phyloP scores from a whole-genome alignment of 2,329 filamentous ascomycete species.

The Fusarium zealandicum region DNA sequence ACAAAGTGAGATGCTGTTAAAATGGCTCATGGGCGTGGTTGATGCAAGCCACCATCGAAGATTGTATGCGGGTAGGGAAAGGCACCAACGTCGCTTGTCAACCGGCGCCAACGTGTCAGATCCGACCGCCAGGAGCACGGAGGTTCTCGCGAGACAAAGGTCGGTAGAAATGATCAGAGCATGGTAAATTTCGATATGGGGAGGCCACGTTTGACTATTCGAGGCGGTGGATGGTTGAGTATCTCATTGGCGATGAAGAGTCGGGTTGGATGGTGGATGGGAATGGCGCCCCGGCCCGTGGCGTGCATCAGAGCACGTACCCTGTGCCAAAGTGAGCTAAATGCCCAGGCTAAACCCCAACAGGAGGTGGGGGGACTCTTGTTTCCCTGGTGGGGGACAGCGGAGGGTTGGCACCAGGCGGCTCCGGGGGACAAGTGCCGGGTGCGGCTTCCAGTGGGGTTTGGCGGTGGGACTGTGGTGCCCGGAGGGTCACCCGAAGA shows the following conservation, averaged over 20 bases:
- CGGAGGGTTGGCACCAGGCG: constrained; percentile 23
- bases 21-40: constrained; percentile 35
- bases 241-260: constrained; percentile 2
- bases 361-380: not conserved
- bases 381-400: constrained; percentile 18
- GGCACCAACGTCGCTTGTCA: not conserved
- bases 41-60: constrained; percentile 34
- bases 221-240: constrained; percentile 35
- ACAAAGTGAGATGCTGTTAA: constrained; percentile 11
- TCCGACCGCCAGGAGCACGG: constrained; percentile 5
- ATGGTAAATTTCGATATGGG: constrained; percentile 20
- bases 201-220: constrained; percentile 33
- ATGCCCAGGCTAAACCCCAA: not conserved
- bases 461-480: not conserved
- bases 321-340: constrained; percentile 7
- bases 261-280: constrained; percentile 29
- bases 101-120: constrained; percentile 1
- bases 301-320: not conserved
- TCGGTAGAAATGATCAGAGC: constrained; percentile 4
- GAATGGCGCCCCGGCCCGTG: constrained; percentile 26
- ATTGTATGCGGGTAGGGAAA: constrained; percentile 20
- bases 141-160: constrained; percentile 7
- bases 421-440: constrained; percentile 26
- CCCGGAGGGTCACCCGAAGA: constrained; percentile 9
- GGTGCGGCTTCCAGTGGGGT: constrained; percentile 19